A percentile compares a stretch with the other conserved stretches of the same genome.
These are phyloP conservation scores for Lactarius evosmus DNA, from an alignment of 768 basidiomycete species.

Conservation along the genomic window DNA sequence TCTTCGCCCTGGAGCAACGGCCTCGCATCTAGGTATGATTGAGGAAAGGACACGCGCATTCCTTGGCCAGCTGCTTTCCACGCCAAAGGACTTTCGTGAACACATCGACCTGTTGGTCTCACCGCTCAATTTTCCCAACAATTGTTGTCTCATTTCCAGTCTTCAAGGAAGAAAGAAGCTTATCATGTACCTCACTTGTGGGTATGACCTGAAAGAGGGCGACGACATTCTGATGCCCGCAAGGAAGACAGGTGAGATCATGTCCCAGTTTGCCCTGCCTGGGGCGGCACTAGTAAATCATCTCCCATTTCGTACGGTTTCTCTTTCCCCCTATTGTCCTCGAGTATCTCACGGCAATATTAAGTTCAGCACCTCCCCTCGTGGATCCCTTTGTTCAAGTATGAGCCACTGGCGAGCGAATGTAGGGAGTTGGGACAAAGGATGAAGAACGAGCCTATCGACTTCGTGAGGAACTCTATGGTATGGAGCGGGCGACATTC, in stretches of 20 bases:
- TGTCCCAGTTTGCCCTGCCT: background rate
- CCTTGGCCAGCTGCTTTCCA: background rate
- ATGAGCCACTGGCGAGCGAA: background rate
- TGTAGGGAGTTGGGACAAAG: background rate
- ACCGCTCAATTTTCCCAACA: background rate
- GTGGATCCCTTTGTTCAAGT: conserved; percentile 12
- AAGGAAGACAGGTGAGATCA: background rate
- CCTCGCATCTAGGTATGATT: background rate
- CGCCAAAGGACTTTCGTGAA: background rate
- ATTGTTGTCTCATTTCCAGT: background rate
- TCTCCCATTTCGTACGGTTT: background rate
- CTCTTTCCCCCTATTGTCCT: background rate
- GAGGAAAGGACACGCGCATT: background rate
- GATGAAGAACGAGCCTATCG: conserved; percentile 10
- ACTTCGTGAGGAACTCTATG: conserved; percentile 14
- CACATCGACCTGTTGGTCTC: background rate
- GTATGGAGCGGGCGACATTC: background rate
- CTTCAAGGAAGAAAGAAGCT: conserved; percentile 3
- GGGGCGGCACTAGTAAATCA: background rate
- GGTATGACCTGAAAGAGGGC: background rate
- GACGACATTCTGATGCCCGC: background rate
- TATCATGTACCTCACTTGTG: background rate
- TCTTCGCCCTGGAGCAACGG: background rate
- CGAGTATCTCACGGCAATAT: background rate
- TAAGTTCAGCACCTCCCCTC: conserved; percentile 2